phyloP scores from a whole-genome alignment of 805 yeast species.

The Candida maesae region DNA sequence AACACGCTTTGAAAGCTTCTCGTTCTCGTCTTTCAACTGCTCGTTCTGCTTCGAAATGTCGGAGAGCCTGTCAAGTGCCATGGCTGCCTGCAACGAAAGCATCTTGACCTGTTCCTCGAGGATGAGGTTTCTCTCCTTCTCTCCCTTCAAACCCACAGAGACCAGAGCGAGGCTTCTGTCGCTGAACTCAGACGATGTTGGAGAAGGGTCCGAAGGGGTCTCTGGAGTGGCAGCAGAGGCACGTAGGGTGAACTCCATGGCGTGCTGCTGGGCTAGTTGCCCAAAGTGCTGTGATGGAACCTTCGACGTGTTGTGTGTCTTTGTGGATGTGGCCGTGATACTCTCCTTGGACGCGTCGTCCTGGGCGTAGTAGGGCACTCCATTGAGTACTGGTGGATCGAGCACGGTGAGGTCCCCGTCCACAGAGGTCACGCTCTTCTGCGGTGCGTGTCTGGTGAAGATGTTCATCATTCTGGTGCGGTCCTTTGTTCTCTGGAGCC shows the following conservation, averaged over 20 bases:
- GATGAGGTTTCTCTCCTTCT: slow-evolving; percentile 25
- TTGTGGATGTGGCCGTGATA: not conserved
- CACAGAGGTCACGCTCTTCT: slow-evolving; percentile 6
- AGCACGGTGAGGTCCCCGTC: slow-evolving; percentile 19
- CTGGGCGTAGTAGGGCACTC: slow-evolving; percentile 6
- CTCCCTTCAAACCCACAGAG: slow-evolving; percentile 24
- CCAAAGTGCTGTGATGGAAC: slow-evolving; percentile 9
- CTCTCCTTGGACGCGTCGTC: not conserved
- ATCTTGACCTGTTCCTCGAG: slow-evolving; percentile 26
- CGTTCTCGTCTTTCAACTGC: slow-evolving; percentile 17
- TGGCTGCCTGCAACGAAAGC: slow-evolving; percentile 25
- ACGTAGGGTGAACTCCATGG: slow-evolving; percentile 8
- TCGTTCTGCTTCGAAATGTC: slow-evolving; percentile 23
- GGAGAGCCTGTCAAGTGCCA: slow-evolving; percentile 24
- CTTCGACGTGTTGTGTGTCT: not conserved
- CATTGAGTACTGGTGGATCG: slow-evolving; percentile 19
- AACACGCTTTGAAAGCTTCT: slow-evolving; percentile 9
- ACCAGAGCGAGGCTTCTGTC: slow-evolving; percentile 7
- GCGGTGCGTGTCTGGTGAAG: slow-evolving; percentile 8
- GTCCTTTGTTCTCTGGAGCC: not conserved
- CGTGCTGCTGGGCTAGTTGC: slow-evolving; percentile 12
- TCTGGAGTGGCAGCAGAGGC: not conserved
- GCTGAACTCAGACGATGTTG: slow-evolving; percentile 14
- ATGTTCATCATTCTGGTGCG: slow-evolving; percentile 5
- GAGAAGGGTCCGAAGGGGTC: slow-evolving; percentile 5